Base-by-base conservation (phyloP, 2,329 filamentous ascomycete genomes). In the Hypoxylon sp. region DNA sequence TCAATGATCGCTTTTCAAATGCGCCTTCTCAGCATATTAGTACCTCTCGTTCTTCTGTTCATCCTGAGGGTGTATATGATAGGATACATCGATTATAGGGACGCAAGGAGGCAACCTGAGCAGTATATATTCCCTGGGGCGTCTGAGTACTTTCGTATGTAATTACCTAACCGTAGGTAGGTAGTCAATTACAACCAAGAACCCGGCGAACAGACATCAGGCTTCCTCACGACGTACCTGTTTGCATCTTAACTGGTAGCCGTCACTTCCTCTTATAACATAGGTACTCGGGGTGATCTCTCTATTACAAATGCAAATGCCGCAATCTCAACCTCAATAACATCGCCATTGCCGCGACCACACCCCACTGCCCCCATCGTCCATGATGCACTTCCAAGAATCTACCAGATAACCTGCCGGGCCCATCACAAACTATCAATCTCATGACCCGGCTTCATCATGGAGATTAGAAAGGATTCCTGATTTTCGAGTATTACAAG, bases 1-100 rank as follows among this genome's bases (percentile, higher is more conserved):
- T 38, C 42, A 28, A 52, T 65, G 9, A 61, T 73, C 4, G 38
- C 40, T 36, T 61, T 73, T 18, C 70, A 71, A 51, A 68, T 65
- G 52, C 61, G 69, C 8, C 60, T 74, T 11, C 45, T 74, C n/a
- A 45, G 42, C 5, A 14, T 74, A 1, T 22, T 68, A 4, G 32
- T 71, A 1, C 59, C 69, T 1, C 0, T 70, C 1, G 12, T 70
- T 8, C 32, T 74, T 0, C 30, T 72, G 8, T 52, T 72, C 18
- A 36, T 69, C 6, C 22, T 70, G 11, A 51, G 57, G 12, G 46
- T 64, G 20, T 70, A 70, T 36, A 30, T 70, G 14, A 38, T 49
- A 40, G 58, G 60, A 28, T 64, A 48, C 20, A 49, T 56, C n/a
- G 42, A 57, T 16, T 32, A 48, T n/a, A 40, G 14, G 8, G 26